phyloP scores from a whole-genome alignment of 345 rosid genomes.

The Moricandia moricandioides region DNA sequence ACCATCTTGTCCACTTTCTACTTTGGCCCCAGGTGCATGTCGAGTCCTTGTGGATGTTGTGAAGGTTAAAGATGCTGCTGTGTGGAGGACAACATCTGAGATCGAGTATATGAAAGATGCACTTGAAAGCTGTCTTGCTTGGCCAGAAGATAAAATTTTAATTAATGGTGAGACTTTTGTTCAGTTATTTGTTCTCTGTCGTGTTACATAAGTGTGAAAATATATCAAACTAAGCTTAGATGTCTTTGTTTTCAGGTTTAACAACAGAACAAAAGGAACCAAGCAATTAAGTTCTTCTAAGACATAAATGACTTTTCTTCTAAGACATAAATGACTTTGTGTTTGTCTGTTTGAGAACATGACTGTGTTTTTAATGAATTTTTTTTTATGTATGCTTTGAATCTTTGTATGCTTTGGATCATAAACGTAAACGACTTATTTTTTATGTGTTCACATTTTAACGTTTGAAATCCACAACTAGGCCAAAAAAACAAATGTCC shows the following conservation, averaged over 20 bases:
- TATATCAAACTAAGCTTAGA: background rate
- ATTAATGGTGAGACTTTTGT: background rate
- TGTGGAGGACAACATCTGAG: background rate
- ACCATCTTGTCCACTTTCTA: background rate
- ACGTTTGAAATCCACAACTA: too few relatives aligned
- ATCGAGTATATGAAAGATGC: slow-evolving; percentile 2
- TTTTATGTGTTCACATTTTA: too few relatives aligned
- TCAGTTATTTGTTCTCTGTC: background rate
- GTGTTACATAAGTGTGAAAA: background rate
- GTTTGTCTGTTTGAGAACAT: too few relatives aligned
- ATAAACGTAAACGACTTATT: too few relatives aligned
- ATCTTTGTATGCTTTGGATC: background rate
- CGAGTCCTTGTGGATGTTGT: background rate
- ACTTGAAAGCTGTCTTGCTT: background rate
- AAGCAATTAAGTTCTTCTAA: too few relatives aligned
- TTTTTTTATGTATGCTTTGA: too few relatives aligned
- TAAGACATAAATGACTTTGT: too few relatives aligned
- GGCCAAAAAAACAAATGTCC: too few relatives aligned
- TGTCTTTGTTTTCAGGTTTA: background rate
- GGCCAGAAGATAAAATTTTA: background rate
- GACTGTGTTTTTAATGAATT: too few relatives aligned
- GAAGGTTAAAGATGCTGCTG: background rate
- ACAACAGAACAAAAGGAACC: too few relatives aligned
- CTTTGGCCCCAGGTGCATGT: background rate
- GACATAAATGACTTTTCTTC: too few relatives aligned